Evolutionary conservation across 371 early-diverging fungal species (phyloP).

Genomic region (Dinochytrium kinnereticum): DNA sequence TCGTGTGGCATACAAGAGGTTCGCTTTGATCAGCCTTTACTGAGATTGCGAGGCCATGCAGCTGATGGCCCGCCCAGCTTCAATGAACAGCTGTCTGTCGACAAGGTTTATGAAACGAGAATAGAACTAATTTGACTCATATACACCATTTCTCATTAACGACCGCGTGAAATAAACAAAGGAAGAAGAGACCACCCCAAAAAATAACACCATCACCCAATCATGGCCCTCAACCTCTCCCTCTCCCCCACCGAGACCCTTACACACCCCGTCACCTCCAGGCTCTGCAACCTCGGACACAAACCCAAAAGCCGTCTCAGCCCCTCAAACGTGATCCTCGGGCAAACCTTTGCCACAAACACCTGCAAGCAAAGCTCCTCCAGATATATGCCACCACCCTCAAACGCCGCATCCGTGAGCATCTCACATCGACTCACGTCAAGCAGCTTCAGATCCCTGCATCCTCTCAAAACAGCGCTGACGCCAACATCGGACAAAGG

Average conservation of each 20-base stretch:
- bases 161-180: too few species aligned
- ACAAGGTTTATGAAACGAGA: too few species aligned
- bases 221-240: slow-evolving; percentile 24
- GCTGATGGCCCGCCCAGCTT: too few species aligned
- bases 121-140: too few species aligned
- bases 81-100: too few species aligned
- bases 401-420: slow-evolving; percentile 34
- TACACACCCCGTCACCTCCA: slow-evolving; percentile 35
- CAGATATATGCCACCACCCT: neutral
- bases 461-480: slow-evolving; percentile 16
- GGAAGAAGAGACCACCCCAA: too few species aligned
- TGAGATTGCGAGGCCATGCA: too few species aligned
- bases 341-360: slow-evolving; percentile 25
- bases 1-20: too few species aligned
- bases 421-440: slow-evolving; percentile 29
- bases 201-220: slow-evolving; percentile 1
- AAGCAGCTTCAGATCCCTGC: slow-evolving; percentile 25
- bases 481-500: slow-evolving; percentile 31
- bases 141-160: too few species aligned
- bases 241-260: slow-evolving; percentile 22
- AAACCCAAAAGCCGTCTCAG: slow-evolving; percentile 1
- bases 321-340: slow-evolving; percentile 24
- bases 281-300: slow-evolving; percentile 30
- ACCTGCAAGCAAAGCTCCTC: slow-evolving; percentile 24
- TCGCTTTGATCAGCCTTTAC: too few species aligned